Evolutionary conservation across 495 filamentous ascomycete genomes (phyloP), one percentile per base, ranked within the genome.

Genomic region (Lasiosphaeria hispida): DNA sequence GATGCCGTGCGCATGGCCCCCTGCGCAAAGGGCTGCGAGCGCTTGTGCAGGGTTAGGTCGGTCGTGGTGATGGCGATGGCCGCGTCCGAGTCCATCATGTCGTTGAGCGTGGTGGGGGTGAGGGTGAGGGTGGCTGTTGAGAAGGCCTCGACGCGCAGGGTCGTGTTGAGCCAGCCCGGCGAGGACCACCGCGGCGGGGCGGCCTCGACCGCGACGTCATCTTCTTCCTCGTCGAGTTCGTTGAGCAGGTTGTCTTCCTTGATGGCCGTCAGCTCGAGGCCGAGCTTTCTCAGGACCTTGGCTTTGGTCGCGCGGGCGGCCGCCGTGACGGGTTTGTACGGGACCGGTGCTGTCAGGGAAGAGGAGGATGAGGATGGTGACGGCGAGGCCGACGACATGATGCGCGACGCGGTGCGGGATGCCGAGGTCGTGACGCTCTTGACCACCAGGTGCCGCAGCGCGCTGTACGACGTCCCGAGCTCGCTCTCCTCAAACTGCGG

Each of bases 361-460:
- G 23, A 30, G 2, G 23, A 30, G 2, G 23, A 30, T 5, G 23
- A 30, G 2, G 23, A 30, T 5, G 23, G 23, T 5, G 23, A 30
- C 23, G 5, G 2, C 2, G 23, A 2, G 23, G 2, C 23, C 23
- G 23, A 30, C 23, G 23, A 30, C 23, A 30, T 30, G n/a, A 55
- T 23, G 2, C 68, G 70, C 33, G 41, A 56, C 9, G 67, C 66
- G 10, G 70, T 72, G 35, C 67, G 67, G 14, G 71, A 64, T 9
- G 52, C 70, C 3, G 72, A 73, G 1, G 53, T 55, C 14, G 72
- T 72, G 36, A 75, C 69, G 14, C 44, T 67, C 11, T 60, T 62
- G 23, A 72, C 61, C 7, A 75, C 70, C 13, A 75, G 59, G 53
- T 67, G 62, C 36, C 57, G 67, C 11, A 75, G 61, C 3, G 49